Conservation (phyloP, 2,329 filamentous ascomycete species). For the Neofusicoccum kwambonambiense region DNA sequence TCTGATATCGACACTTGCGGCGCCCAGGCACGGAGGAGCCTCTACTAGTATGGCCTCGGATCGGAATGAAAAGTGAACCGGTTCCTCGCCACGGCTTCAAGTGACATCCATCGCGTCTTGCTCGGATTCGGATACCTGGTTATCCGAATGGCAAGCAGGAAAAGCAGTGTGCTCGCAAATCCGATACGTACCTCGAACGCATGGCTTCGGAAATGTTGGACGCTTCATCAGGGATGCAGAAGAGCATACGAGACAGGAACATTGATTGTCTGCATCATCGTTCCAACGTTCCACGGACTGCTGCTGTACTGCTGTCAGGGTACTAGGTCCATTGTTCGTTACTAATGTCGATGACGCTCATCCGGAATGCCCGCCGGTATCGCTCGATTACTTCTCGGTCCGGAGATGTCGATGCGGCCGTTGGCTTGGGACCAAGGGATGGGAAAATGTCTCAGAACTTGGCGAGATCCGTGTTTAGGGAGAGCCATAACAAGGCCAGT, state of each 20-base stretch:
- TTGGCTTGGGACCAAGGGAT: neutral
- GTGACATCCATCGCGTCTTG: neutral
- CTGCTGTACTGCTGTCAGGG: neutral
- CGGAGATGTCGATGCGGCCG: neutral
- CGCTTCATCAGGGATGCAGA: too few species aligned
- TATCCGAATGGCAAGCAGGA: neutral
- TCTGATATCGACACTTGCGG: neutral
- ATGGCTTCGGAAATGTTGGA: neutral
- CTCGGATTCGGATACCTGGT: neutral
- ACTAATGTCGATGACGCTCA: neutral
- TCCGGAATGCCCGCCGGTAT: neutral
- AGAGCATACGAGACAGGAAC: too few species aligned
- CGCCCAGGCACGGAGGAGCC: neutral
- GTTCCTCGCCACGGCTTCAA: neutral
- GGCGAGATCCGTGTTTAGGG: neutral
- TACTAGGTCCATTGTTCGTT: neutral
- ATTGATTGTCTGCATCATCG: too few species aligned
- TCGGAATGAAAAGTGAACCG: neutral
- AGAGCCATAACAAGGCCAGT: too few species aligned
- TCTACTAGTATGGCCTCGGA: neutral
- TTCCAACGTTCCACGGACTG: too few species aligned
- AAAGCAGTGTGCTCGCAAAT: too few species aligned
- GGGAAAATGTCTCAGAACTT: neutral
- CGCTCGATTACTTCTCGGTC: neutral
- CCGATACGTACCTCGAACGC: neutral